Base-by-base conservation (phyloP, 108 stramenopile genomes). In the Cylindrotheca fusiformis region DNA sequence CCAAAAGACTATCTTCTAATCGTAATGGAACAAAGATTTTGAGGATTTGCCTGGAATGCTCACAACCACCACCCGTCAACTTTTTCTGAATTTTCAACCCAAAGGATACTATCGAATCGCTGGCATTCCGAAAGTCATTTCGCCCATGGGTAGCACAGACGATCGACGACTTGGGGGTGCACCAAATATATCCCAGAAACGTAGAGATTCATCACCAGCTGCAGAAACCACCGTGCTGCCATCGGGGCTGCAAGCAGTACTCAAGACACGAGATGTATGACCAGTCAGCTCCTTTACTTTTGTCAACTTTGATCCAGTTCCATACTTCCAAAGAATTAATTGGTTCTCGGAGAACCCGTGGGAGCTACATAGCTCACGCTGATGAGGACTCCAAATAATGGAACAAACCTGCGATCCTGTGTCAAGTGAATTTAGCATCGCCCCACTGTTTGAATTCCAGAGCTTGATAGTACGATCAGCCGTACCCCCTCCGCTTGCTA, bases 381-480 rank as follows among this genome's bases (percentile, higher is more conserved):
- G 95, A 54, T 87, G 81, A 29, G 81, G 85, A 55, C 85, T 91
- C 97, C 97, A 99, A 47, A 92, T 78, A 58, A 99, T 79, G 31
- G 96, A 83, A 71, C 97, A 98, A 23, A 99, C 99, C 70, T 97
- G 97, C 18, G 86, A 87, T 48, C 98, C 99, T 24, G 99, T 99
- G 69, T 99, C 98, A 48, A 99, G 72, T 31, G 86, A 88, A 72
- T 99, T 95, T 32, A 99, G 85, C 69, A 96, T 56, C 56, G 94
- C 77, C 4, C 97, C 97, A 59, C 83, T 88, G 55, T 77, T 80
- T 21, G 94, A 85, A 67, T 99, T 98, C 99, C 99, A 99, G 56
- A 98, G 88, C 77, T 99, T 99, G 79, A 99, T 98, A 80, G 88
- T 96, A n/a, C 97, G 78, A 77, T 99, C 99, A 8, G 98, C 96